phyloP scores from a whole-genome alignment of 257 asterid species.

The Gardenia jasminoides region DNA sequence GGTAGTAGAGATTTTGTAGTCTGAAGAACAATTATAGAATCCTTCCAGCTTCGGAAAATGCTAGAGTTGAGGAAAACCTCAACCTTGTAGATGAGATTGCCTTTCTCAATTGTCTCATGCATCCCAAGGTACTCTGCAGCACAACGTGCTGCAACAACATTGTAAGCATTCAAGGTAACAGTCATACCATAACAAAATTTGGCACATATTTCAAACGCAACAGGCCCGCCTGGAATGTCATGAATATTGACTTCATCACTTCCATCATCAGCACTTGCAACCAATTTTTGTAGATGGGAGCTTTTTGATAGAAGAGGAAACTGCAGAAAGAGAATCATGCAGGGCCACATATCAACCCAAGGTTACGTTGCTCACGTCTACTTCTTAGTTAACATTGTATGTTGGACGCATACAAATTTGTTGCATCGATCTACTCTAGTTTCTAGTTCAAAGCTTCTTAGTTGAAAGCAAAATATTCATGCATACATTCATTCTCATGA shows the following conservation, averaged over 20 bases:
- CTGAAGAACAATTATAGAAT: slow-evolving; percentile 87
- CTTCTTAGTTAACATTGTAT: background rate
- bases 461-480: background rate
- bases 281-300: slow-evolving; percentile 63
- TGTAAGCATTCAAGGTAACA: slow-evolving; percentile 79
- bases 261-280: slow-evolving; percentile 56
- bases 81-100: slow-evolving; percentile 79
- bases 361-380: background rate
- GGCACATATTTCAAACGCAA: slow-evolving; percentile 81
- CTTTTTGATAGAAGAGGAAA: slow-evolving; percentile 94
- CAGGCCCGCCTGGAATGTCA: slow-evolving; percentile 85
- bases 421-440: background rate
- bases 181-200: slow-evolving; percentile 94
- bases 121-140: slow-evolving; percentile 94
- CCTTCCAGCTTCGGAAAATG: slow-evolving; percentile 92
- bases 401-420: background rate
- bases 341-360: background rate
- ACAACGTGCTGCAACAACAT: slow-evolving; percentile 71
- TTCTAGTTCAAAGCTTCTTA: background rate
- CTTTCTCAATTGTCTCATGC: slow-evolving; percentile 79
- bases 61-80: slow-evolving; percentile 84
- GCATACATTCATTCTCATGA: background rate
- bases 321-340: slow-evolving; percentile 41
- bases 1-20: slow-evolving; percentile 53
- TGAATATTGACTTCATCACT: slow-evolving; percentile 61